phyloP scores from a whole-genome alignment of 2,329 filamentous ascomycete genomes.

The Macroventuria anomochaeta region DNA sequence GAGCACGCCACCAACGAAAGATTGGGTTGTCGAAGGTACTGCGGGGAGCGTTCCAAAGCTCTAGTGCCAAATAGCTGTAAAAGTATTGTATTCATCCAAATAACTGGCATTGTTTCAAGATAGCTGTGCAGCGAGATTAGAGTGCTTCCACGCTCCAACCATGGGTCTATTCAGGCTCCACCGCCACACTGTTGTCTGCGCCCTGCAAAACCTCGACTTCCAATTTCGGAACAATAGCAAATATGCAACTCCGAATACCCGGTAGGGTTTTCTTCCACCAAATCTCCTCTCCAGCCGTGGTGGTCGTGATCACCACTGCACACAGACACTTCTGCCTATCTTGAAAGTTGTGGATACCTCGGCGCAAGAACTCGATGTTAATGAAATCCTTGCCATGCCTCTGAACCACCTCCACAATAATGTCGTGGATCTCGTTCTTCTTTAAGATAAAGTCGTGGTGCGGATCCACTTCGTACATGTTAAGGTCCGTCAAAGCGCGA shows the following conservation, averaged over 20 bases:
- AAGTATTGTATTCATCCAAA: neutral
- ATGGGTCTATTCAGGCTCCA: neutral
- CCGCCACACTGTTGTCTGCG: neutral
- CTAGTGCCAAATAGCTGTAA: neutral
- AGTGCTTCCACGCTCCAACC: neutral
- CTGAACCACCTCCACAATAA: too few relatives aligned
- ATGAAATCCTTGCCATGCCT: too few relatives aligned
- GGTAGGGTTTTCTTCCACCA: neutral
- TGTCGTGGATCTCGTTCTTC: neutral
- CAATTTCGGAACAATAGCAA: neutral
- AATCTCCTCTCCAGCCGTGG: neutral
- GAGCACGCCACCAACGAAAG: conserved; percentile 23
- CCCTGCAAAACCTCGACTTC: neutral
- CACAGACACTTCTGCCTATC: neutral
- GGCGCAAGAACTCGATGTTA: too few relatives aligned
- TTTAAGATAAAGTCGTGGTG: neutral
- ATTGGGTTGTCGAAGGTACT: conserved; percentile 21
- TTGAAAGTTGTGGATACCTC: too few relatives aligned
- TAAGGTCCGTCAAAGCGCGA: neutral
- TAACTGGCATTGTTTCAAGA: neutral
- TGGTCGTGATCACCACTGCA: neutral
- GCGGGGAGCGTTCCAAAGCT: conserved; percentile 13
- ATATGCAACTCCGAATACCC: neutral
- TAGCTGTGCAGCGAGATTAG: too few relatives aligned
- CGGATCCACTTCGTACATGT: neutral